Percentiles rank a stretch among this genome's conserved stretches.
These are phyloP conservation scores for Allantophomopsis lycopodina DNA, from an alignment of 2,329 filamentous ascomycete genomes.

Conservation along the genomic window DNA sequence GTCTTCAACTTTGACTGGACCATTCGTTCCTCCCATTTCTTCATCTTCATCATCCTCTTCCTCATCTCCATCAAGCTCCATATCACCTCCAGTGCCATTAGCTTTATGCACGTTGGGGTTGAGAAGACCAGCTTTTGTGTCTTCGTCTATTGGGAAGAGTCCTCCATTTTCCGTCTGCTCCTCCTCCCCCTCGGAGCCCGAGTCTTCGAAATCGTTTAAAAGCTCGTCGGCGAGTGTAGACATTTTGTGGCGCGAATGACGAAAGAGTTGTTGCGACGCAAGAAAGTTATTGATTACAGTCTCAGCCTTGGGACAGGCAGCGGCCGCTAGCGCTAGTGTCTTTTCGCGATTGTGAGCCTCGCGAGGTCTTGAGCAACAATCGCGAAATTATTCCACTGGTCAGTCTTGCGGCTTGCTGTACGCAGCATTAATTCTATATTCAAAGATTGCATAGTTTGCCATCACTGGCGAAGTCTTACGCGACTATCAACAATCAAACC, in stretches of 20 bases:
- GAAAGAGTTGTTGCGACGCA: neutral
- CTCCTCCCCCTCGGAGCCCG: constrained; percentile 61
- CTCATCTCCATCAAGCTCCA: constrained; percentile 48
- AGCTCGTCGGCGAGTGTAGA: constrained; percentile 88
- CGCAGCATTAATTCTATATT: too few relatives aligned
- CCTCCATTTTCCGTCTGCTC: constrained; percentile 33
- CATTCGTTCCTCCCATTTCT: constrained; percentile 29
- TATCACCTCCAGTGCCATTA: constrained; percentile 24
- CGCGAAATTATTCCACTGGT: too few relatives aligned
- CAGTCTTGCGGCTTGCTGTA: too few relatives aligned
- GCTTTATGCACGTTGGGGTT: constrained; percentile 17
- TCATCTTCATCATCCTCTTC: constrained; percentile 47
- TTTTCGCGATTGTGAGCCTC: too few relatives aligned
- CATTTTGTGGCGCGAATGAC: constrained; percentile 36
- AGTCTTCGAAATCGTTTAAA: constrained; percentile 81
- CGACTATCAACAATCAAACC: too few relatives aligned
- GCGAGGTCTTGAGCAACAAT: too few relatives aligned
- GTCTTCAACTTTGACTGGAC: constrained; percentile 34
- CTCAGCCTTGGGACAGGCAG: neutral
- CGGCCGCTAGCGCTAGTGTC: neutral
- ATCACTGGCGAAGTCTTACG: too few relatives aligned
- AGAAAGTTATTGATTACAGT: neutral
- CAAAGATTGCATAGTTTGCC: too few relatives aligned
- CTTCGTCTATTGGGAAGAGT: constrained; percentile 26
- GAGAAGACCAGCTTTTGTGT: constrained; percentile 20